phyloP scores from a whole-genome alignment of 2,329 filamentous ascomycete genomes.

The Claviceps purpurea region DNA sequence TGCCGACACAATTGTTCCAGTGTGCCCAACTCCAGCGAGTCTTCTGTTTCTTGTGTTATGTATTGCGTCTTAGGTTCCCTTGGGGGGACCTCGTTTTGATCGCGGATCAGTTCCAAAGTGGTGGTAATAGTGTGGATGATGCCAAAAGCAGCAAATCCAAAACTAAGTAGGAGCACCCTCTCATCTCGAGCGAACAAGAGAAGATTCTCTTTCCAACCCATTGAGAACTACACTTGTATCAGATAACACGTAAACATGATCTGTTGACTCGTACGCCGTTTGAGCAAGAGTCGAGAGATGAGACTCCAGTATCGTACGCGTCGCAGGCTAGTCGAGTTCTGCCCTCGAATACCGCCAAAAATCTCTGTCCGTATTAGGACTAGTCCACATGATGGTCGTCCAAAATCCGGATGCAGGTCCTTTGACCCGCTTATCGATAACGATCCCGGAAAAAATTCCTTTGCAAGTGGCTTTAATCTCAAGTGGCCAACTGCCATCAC shows the following conservation, averaged over 20 bases:
- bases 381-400: background rate
- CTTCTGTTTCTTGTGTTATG: conserved; percentile 63
- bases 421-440: conserved; percentile 8
- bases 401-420: background rate
- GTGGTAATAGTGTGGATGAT: conserved; percentile 43
- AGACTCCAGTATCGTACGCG: too few species aligned
- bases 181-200: conserved; percentile 31
- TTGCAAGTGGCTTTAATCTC: background rate
- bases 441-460: background rate
- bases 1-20: conserved; percentile 54
- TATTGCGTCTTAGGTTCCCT: conserved; percentile 54
- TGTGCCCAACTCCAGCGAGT: conserved; percentile 52
- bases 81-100: conserved; percentile 53
- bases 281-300: background rate
- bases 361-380: conserved; percentile 3
- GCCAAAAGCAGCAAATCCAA: conserved; percentile 45
- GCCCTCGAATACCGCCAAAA: conserved; percentile 11
- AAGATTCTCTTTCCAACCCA: conserved; percentile 24
- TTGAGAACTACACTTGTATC: conserved; percentile 13
- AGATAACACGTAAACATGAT: conserved; percentile 1
- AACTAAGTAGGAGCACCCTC: conserved; percentile 36
- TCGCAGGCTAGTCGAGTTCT: conserved; percentile 5
- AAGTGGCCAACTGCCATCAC: background rate
- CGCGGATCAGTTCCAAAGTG: conserved; percentile 45
- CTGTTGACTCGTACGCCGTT: conserved; percentile 2